Evolutionary conservation across 495 filamentous ascomycete genomes (phyloP).

Genomic region (Parachaetomium inaequale): DNA sequence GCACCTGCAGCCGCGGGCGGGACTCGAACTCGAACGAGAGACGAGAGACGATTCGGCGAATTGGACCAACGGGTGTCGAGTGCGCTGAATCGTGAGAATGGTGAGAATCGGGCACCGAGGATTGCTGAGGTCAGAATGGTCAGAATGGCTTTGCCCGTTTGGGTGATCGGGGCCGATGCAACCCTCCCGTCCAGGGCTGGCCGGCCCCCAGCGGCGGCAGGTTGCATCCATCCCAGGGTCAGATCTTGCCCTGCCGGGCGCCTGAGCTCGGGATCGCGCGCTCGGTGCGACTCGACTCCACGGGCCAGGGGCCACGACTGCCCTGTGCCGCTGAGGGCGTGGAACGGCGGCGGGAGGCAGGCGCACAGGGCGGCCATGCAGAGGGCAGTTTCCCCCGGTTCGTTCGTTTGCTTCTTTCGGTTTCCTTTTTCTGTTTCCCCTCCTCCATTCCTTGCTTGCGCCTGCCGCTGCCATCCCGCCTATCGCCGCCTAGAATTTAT

Average conservation of each 20-base stretch:
- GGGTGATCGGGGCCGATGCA: too few relatives aligned
- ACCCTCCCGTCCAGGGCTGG: too few relatives aligned
- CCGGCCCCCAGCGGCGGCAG: too few relatives aligned
- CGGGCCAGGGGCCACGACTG: too few relatives aligned
- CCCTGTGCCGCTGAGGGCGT: conserved; percentile 1
- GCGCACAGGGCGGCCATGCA: not conserved
- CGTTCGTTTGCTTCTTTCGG: not conserved
- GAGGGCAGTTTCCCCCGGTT: not conserved
- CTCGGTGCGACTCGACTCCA: not conserved
- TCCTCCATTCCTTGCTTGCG: not conserved
- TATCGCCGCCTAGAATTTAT: not conserved
- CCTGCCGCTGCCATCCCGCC: not conserved
- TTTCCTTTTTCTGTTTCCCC: not conserved
- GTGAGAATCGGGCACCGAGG: not conserved
- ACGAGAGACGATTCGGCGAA: not conserved
- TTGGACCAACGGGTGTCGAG: not conserved
- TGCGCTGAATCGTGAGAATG: not conserved
- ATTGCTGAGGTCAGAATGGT: not conserved
- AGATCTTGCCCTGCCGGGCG: conserved; percentile 1
- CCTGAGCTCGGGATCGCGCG: not conserved
- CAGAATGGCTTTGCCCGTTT: too few relatives aligned
- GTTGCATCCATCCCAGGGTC: not conserved
- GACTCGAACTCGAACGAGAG: not conserved
- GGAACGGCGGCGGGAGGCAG: not conserved
- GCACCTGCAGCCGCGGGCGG: conserved; percentile 3